Conservation (phyloP, 345 rosid species). For the Rhodomyrtus tomentosa region DNA sequence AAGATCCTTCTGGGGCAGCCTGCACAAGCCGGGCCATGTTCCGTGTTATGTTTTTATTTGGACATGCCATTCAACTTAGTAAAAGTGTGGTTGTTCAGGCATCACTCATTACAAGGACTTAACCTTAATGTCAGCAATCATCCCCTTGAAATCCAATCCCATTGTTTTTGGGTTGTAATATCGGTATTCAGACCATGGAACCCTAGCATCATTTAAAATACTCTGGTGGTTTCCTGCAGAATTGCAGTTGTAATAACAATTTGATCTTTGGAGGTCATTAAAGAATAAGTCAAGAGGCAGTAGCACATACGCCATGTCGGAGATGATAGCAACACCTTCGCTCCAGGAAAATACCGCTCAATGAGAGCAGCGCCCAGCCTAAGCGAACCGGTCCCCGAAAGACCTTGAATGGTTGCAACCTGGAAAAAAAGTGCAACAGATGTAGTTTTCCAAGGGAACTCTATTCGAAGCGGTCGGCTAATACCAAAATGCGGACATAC, state of each 20-base stretch:
- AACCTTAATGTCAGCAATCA: slow-evolving; percentile 89
- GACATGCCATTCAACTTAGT: neutral
- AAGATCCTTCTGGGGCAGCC: slow-evolving; percentile 94
- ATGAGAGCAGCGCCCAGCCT: slow-evolving; percentile 88
- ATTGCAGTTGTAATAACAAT: neutral
- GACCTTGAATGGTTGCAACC: slow-evolving; percentile 99
- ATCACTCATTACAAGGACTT: neutral
- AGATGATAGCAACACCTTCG: slow-evolving; percentile 78
- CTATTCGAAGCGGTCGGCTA: neutral
- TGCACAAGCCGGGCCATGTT: slow-evolving; percentile 9
- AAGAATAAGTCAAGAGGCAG: slow-evolving; percentile 1
- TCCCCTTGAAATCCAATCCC: slow-evolving; percentile 97
- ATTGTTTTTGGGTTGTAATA: slow-evolving; percentile 94
- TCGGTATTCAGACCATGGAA: slow-evolving; percentile 93
- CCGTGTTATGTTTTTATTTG: neutral
- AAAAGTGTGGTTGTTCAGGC: neutral
- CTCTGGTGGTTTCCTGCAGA: slow-evolving; percentile 88
- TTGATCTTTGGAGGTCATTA: neutral
- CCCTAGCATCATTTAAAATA: slow-evolving; percentile 89
- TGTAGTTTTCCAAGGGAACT: neutral
- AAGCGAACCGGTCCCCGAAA: slow-evolving; percentile 95
- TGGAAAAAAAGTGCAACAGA: slow-evolving; percentile 5
- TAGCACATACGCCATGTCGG: slow-evolving; percentile 74
- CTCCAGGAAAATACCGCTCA: slow-evolving; percentile 87
- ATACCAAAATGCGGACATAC: slow-evolving; percentile 31